These are phyloP conservation scores for Stachybotrys chlorohalonatus DNA, from an alignment of 2,329 filamentous ascomycete genomes.

Conservation along the genomic window DNA sequence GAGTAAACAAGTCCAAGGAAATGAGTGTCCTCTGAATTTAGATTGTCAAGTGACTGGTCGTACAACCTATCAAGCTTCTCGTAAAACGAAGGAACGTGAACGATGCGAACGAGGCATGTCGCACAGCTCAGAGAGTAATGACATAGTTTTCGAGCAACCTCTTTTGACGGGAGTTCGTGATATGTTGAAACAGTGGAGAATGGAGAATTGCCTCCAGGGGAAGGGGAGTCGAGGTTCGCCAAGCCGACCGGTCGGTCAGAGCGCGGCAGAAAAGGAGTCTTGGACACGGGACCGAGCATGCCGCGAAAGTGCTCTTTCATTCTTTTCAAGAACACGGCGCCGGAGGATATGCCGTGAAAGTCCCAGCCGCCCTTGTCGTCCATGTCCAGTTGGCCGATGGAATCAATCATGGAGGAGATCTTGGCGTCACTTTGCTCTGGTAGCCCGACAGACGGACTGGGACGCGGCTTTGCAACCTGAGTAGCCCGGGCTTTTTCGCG, in stretches of 20 bases:
- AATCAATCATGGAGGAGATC: slow-evolving; percentile 90
- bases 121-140: slow-evolving; percentile 48
- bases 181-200: slow-evolving; percentile 41
- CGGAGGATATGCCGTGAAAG: slow-evolving; percentile 89
- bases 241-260: slow-evolving; percentile 38
- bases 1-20: slow-evolving; percentile 65
- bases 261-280: slow-evolving; percentile 49
- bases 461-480: slow-evolving; percentile 25
- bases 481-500: slow-evolving; percentile 42
- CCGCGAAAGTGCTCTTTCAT: slow-evolving; percentile 83
- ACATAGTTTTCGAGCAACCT: slow-evolving; percentile 43
- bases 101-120: slow-evolving; percentile 55
- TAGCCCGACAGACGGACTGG: slow-evolving; percentile 17
- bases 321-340: slow-evolving; percentile 75
- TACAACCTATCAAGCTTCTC: slow-evolving; percentile 71
- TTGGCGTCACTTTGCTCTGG: slow-evolving; percentile 55
- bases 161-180: slow-evolving; percentile 61
- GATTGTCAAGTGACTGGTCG: slow-evolving; percentile 53
- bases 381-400: slow-evolving; percentile 81
- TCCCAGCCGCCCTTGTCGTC: slow-evolving; percentile 91
- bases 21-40: slow-evolving; percentile 54
- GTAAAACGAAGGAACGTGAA: slow-evolving; percentile 78
- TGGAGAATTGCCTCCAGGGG: slow-evolving; percentile 55
- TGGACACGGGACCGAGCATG: slow-evolving; percentile 57
- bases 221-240: slow-evolving; percentile 60